Evolutionary conservation across 1,284 basidiomycete genomes (phyloP).

Genomic region (Gymnopus androsaceus): DNA sequence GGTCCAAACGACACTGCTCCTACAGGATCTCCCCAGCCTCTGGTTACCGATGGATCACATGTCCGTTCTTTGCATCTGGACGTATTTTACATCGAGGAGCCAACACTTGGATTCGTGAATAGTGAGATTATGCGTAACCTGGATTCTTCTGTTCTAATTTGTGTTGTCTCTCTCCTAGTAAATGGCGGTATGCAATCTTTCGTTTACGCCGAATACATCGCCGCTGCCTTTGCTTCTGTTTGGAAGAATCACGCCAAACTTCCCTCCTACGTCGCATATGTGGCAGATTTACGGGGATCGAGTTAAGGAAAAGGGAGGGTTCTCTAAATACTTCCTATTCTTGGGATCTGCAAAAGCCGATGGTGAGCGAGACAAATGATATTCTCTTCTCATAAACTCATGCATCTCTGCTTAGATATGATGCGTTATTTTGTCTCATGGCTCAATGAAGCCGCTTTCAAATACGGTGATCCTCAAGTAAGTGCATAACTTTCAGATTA

Average conservation of each 20-base stretch:
- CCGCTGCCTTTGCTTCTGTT: slow-evolving; percentile 37
- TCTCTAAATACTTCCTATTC: too few relatives aligned
- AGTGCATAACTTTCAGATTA: too few relatives aligned
- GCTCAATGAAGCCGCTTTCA: too few relatives aligned
- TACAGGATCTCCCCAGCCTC: slow-evolving; percentile 24
- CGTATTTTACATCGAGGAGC: slow-evolving; percentile 49
- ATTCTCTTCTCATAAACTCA: too few relatives aligned
- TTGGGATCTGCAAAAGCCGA: too few relatives aligned
- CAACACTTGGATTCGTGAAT: slow-evolving; percentile 45
- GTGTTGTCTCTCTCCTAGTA: slow-evolving; percentile 28
- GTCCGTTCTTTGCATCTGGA: slow-evolving; percentile 47
- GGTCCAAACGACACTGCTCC: slow-evolving; percentile 23
- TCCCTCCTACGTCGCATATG: slow-evolving; percentile 29
- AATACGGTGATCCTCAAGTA: too few relatives aligned
- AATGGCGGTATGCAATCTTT: slow-evolving; percentile 42
- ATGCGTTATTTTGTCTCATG: too few relatives aligned
- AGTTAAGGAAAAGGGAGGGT: too few relatives aligned
- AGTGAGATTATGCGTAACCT: slow-evolving; percentile 24
- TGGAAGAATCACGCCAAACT: slow-evolving; percentile 37
- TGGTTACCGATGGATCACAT: slow-evolving; percentile 47
- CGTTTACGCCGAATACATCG: slow-evolving; percentile 36
- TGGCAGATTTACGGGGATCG: too few relatives aligned
- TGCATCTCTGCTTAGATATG: too few relatives aligned
- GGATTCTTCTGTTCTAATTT: background rate
- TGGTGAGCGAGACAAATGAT: too few relatives aligned